These are phyloP conservation scores for Cladosporium sp. DNA, from an alignment of 2,329 filamentous ascomycete genomes.

Conservation along the genomic window DNA sequence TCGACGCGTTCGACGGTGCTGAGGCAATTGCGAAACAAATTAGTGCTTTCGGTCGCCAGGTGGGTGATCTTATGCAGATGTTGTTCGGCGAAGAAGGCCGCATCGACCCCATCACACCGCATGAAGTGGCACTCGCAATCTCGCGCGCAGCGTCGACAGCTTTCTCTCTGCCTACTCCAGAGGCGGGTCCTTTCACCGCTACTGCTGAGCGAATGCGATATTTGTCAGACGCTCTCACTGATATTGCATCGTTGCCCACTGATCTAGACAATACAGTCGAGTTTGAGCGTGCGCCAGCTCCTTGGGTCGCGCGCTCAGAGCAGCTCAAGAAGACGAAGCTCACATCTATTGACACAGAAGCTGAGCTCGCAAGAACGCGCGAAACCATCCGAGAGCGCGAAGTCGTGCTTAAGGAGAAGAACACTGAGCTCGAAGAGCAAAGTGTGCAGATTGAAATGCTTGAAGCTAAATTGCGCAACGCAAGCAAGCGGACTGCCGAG, in stretches of 20 bases:
- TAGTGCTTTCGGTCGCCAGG: conserved; percentile 60
- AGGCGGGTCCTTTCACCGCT: conserved; percentile 66
- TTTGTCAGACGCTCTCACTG: conserved; percentile 61
- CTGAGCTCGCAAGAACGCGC: conserved; percentile 74
- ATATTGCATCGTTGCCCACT: conserved; percentile 60
- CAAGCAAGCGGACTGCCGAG: conserved; percentile 68
- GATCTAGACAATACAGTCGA: conserved; percentile 43
- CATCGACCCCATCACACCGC: conserved; percentile 60
- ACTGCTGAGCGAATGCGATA: conserved; percentile 64
- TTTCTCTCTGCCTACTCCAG: conserved; percentile 48
- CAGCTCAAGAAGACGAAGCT: conserved; percentile 79
- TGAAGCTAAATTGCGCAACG: conserved; percentile 80
- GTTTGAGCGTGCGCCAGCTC: conserved; percentile 67
- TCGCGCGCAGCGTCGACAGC: conserved; percentile 50
- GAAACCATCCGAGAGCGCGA: conserved; percentile 77
- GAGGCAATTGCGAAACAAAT: conserved; percentile 63
- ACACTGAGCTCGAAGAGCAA: conserved; percentile 79
- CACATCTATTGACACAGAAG: conserved; percentile 75
- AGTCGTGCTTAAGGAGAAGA: conserved; percentile 45
- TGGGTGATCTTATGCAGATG: conserved; percentile 62
- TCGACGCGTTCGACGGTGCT: conserved; percentile 65
- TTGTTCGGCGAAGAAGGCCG: conserved; percentile 70
- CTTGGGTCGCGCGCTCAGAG: conserved; percentile 78
- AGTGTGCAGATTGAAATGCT: conserved; percentile 92
- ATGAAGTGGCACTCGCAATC: conserved; percentile 63